Percentiles rank a stretch among this genome's conserved stretches.
phyloP scores from a whole-genome alignment of 805 yeast species.

The Wickerhamomyces strasburgensis region DNA sequence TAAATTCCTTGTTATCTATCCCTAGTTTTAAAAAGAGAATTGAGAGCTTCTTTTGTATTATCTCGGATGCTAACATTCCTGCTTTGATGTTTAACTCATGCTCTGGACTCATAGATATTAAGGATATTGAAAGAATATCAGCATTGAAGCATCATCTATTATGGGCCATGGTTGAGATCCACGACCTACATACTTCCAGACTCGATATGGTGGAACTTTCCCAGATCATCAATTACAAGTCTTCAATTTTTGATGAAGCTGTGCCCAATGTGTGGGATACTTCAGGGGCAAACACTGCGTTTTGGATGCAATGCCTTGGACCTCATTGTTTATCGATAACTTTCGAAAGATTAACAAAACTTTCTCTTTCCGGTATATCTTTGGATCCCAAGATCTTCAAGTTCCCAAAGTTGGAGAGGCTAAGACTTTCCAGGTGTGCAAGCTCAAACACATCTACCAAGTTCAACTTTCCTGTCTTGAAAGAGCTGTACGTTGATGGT shows the following conservation, averaged over 20 bases:
- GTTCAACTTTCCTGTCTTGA: constrained; percentile 6
- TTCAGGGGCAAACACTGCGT: not conserved
- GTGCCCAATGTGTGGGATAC: constrained; percentile 6
- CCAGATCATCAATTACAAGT: constrained; percentile 1
- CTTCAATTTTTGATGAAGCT: constrained; percentile 11
- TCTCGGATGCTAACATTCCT: not conserved
- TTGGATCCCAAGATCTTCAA: constrained; percentile 7
- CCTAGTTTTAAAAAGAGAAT: not conserved
- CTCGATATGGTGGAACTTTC: constrained; percentile 2
- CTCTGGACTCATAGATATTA: not conserved
- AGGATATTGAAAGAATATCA: not conserved
- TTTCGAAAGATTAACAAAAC: constrained; percentile 8
- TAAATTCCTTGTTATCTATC: not conserved
- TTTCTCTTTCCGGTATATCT: constrained; percentile 4
- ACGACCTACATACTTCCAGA: constrained; percentile 6
- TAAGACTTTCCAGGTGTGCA: constrained; percentile 7
- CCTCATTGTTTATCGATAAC: constrained; percentile 4
- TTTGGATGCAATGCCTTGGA: constrained; percentile 8
- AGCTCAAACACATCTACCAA: not conserved
- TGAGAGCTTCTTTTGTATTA: not conserved
- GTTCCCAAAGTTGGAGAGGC: constrained; percentile 8
- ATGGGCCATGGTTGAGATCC: constrained; percentile 11
- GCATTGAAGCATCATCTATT: not conserved
- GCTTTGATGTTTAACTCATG: not conserved
- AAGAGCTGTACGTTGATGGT: constrained; percentile 2